phyloP scores from a whole-genome alignment of 1,284 basidiomycete genomes.

The Retiboletus flavoniger region DNA sequence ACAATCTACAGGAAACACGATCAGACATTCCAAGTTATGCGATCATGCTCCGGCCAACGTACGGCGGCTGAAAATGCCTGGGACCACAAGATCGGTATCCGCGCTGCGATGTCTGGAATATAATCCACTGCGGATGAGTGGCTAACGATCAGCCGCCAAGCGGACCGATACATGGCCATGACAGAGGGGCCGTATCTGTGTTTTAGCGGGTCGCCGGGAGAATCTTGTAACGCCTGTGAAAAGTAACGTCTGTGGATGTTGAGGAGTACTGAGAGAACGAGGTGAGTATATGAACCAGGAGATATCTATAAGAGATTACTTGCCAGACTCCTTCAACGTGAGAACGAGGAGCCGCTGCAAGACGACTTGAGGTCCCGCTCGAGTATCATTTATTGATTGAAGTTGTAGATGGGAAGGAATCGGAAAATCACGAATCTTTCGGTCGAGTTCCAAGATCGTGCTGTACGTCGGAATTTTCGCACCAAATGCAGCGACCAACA shows the following conservation, averaged over 20 bases:
- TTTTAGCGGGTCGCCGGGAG: constrained; percentile 52
- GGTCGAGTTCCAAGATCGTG: constrained; percentile 48
- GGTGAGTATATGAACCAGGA: constrained; percentile 2
- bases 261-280: constrained; percentile 48
- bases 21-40: neutral
- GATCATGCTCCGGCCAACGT: constrained; percentile 28
- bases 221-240: constrained; percentile 60
- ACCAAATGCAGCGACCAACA: constrained; percentile 55
- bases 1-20: constrained; percentile 48
- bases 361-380: constrained; percentile 20
- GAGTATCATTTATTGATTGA: constrained; percentile 28
- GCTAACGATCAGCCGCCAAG: constrained; percentile 59
- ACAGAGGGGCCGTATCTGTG: constrained; percentile 68
- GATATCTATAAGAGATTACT: constrained; percentile 23
- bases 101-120: constrained; percentile 41
- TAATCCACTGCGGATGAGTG: constrained; percentile 43
- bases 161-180: constrained; percentile 66
- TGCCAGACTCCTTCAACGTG: constrained; percentile 58
- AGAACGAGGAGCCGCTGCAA: constrained; percentile 52
- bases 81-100: constrained; percentile 59
- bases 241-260: constrained; percentile 70
- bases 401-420: constrained; percentile 50
- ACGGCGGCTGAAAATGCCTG: constrained; percentile 61
- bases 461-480: constrained; percentile 50
- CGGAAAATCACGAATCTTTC: constrained; percentile 52